These are phyloP conservation scores for Blastobotrys capitulatus DNA, from an alignment of 1,139 yeast genomes.

Conservation along the genomic window DNA sequence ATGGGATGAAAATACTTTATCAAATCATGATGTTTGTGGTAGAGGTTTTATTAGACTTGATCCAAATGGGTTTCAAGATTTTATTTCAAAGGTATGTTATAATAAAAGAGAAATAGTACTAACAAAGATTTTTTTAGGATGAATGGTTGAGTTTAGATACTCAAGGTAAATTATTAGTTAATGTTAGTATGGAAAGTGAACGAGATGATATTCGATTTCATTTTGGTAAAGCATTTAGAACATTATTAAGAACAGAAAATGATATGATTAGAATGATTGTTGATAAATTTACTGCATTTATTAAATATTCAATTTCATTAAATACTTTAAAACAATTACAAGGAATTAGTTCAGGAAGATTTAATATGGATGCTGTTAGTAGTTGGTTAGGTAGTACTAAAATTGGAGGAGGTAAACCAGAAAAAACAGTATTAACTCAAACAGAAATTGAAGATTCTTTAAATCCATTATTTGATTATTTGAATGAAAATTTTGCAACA, in stretches of 20 bases:
- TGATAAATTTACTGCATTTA: slow-evolving; percentile 48
- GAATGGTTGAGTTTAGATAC: slow-evolving; percentile 57
- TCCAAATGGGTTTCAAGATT: slow-evolving; percentile 59
- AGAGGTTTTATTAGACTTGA: slow-evolving; percentile 58
- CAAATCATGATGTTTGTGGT: slow-evolving; percentile 66
- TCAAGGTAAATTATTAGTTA: slow-evolving; percentile 59
- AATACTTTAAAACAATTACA: slow-evolving; percentile 28
- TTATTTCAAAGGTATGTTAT: slow-evolving; percentile 44
- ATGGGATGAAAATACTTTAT: slow-evolving; percentile 61
- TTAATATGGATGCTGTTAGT: slow-evolving; percentile 48
- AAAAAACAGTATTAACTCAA: slow-evolving; percentile 31
- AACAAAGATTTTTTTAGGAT: slow-evolving; percentile 40
- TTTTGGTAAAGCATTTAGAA: slow-evolving; percentile 70
- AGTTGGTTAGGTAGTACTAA: slow-evolving; percentile 44
- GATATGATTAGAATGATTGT: slow-evolving; percentile 63
- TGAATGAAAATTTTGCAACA: slow-evolving; percentile 63
- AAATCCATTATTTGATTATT: slow-evolving; percentile 67
- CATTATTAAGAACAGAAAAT: slow-evolving; percentile 55
- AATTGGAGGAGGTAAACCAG: slow-evolving; percentile 17
- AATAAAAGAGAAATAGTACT: not conserved
- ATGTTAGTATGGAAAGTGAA: slow-evolving; percentile 73
- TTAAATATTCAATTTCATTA: slow-evolving; percentile 41
- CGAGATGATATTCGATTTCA: slow-evolving; percentile 71
- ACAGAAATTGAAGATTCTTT: slow-evolving; percentile 62
- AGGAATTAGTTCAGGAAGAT: slow-evolving; percentile 24